phyloP scores from a whole-genome alignment of 352 stramenopile species.

The Phytophthora vignae region DNA sequence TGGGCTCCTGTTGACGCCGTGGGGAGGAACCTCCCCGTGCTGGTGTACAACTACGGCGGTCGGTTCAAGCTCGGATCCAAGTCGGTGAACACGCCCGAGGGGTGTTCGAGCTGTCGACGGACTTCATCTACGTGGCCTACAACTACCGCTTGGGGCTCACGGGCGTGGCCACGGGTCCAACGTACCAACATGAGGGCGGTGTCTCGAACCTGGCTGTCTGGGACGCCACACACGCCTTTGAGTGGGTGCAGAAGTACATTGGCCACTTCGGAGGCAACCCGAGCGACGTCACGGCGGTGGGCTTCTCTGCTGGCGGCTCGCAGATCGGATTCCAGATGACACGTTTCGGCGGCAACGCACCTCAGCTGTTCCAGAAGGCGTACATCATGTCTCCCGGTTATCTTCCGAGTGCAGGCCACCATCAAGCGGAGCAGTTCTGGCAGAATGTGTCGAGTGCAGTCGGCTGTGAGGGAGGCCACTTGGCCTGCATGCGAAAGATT shows the following conservation, averaged over 20 bases:
- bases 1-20: constrained; percentile 32
- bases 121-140: constrained; percentile 47
- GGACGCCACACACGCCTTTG: constrained; percentile 40
- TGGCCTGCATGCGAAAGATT: constrained; percentile 38
- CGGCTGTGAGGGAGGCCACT: constrained; percentile 25
- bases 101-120: constrained; percentile 30
- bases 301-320: constrained; percentile 38
- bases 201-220: constrained; percentile 33
- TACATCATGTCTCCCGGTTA: constrained; percentile 38
- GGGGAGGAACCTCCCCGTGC: constrained; percentile 37
- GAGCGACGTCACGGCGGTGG: constrained; percentile 43
- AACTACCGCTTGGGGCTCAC: constrained; percentile 50
- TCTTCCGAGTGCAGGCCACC: constrained; percentile 27
- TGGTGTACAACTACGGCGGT: constrained; percentile 49
- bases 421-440: constrained; percentile 39
- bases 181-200: constrained; percentile 42
- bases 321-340: constrained; percentile 41
- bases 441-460: constrained; percentile 32
- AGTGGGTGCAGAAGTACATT: constrained; percentile 53
- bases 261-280: constrained; percentile 39
- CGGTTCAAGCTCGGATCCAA: constrained; percentile 39
- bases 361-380: constrained; percentile 38
- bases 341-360: constrained; percentile 31
- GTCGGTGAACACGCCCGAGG: constrained; percentile 25
- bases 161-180: constrained; percentile 26